Conservation (phyloP, 768 basidiomycete genomes). For the Tylopilus rubrobrunneus region DNA sequence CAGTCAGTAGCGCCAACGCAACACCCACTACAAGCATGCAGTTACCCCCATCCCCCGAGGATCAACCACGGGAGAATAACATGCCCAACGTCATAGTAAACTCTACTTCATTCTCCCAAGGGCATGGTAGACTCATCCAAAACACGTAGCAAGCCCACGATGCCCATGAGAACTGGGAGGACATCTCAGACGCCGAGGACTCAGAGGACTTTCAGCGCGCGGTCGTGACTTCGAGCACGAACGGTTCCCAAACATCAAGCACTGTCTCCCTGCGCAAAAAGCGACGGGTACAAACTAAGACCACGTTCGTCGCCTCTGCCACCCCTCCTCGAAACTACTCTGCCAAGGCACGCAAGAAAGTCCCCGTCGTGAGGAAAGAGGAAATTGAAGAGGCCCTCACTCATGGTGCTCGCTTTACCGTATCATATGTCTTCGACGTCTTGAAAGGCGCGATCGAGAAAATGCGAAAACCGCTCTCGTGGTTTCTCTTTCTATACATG, state of each 20-base stretch:
- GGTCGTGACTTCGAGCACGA: slow-evolving; percentile 1
- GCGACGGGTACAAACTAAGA: slow-evolving; percentile 25
- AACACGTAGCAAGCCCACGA: not conserved
- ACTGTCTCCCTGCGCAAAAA: slow-evolving; percentile 25
- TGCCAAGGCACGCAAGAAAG: slow-evolving; percentile 27
- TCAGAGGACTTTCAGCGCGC: slow-evolving; percentile 10
- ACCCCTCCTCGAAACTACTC: slow-evolving; percentile 18
- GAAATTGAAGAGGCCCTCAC: slow-evolving; percentile 21
- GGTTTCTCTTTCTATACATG: slow-evolving; percentile 50
- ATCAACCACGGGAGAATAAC: not conserved
- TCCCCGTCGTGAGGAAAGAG: slow-evolving; percentile 25
- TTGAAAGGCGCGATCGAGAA: slow-evolving; percentile 43
- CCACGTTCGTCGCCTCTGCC: slow-evolving; percentile 18
- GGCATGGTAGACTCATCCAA: not conserved
- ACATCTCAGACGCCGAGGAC: slow-evolving; percentile 25
- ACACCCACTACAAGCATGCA: slow-evolving; percentile 10
- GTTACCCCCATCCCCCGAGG: not conserved
- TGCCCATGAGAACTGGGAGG: slow-evolving; percentile 33
- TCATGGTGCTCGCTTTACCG: slow-evolving; percentile 24
- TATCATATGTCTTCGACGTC: slow-evolving; percentile 47
- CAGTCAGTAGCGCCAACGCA: not conserved
- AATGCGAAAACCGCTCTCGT: slow-evolving; percentile 52
- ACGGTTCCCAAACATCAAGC: slow-evolving; percentile 6
- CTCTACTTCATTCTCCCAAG: not conserved
- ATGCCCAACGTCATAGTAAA: slow-evolving; percentile 4